Conservation (phyloP, 139 green algal species). For the Diplosphaera chodatii region DNA sequence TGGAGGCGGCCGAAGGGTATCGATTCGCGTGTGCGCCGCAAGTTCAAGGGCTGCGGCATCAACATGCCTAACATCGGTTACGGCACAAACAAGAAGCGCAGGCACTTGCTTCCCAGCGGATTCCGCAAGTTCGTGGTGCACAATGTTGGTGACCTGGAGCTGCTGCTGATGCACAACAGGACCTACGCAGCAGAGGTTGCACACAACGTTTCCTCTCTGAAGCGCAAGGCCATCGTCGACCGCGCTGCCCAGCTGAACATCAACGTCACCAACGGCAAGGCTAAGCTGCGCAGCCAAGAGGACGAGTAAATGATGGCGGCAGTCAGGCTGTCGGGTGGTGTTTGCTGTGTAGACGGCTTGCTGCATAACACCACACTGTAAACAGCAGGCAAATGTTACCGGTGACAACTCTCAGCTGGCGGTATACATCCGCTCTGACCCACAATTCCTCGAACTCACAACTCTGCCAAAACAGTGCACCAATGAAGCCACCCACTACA, state of each 20-base stretch:
- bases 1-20: conserved; percentile 97
- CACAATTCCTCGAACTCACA: too few relatives aligned
- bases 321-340: neutral
- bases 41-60: conserved; percentile 91
- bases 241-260: conserved; percentile 90
- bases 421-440: too few relatives aligned
- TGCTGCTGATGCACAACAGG: conserved; percentile 99
- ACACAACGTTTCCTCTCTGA: conserved; percentile 90
- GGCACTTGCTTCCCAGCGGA: conserved; percentile 85
- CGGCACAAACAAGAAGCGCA: conserved; percentile 90
- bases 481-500: too few relatives aligned
- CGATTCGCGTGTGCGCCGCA: conserved; percentile 86
- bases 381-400: too few relatives aligned
- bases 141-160: conserved; percentile 93
- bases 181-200: conserved; percentile 89
- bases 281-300: conserved; percentile 90
- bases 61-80: conserved; percentile 96
- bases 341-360: neutral
- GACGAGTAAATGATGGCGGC: conserved; percentile 68
- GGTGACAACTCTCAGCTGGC: too few relatives aligned
- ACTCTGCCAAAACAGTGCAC: too few relatives aligned
- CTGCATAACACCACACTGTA: neutral
- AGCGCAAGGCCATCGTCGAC: conserved; percentile 96
- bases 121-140: conserved; percentile 79
- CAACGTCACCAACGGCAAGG: conserved; percentile 78